phyloP scores from a whole-genome alignment of 2,329 filamentous ascomycete species.

The Aspergillus flavus region DNA sequence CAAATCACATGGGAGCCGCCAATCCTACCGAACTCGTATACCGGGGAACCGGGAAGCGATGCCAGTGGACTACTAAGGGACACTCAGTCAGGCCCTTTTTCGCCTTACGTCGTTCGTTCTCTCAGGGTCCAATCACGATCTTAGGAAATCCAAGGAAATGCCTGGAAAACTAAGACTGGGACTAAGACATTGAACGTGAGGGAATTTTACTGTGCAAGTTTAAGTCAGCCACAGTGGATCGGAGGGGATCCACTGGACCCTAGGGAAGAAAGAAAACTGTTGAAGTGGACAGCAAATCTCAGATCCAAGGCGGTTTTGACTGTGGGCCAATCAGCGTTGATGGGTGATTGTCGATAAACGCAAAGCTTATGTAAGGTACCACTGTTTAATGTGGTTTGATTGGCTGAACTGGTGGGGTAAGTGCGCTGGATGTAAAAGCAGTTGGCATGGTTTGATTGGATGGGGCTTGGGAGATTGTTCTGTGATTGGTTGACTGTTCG shows the following conservation, averaged over 20 bases:
- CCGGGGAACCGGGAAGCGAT: background rate
- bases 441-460: background rate
- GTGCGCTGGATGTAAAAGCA: background rate
- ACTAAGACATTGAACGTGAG: background rate
- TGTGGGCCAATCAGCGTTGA: background rate
- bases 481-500: background rate
- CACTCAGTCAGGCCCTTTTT: background rate
- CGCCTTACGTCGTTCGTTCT: background rate
- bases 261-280: no score
- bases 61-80: no score
- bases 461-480: background rate
- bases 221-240: background rate
- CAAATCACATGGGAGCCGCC: background rate
- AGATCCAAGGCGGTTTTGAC: no score
- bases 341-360: background rate
- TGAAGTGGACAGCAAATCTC: no score
- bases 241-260: no score
- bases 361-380: background rate
- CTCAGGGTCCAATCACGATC: background rate
- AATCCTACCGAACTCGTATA: background rate
- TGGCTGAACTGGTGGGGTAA: background rate
- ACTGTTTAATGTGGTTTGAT: background rate
- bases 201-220: background rate
- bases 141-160: background rate
- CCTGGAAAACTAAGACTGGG: background rate